Conservation (phyloP, 106 monocot genomes). For the Ottelia alismoides region DNA sequence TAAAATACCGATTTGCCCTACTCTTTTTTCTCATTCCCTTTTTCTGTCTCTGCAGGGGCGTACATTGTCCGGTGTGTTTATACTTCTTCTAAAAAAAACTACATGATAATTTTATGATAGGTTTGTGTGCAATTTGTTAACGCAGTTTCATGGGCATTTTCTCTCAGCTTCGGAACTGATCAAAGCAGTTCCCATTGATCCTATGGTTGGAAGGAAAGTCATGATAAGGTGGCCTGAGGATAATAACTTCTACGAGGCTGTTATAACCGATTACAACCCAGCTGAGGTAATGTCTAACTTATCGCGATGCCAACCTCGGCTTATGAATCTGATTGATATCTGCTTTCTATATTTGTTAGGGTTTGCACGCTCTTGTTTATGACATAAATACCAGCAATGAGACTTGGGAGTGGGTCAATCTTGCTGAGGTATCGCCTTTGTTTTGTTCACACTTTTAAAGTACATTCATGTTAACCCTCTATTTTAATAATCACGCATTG, state of each 20-base stretch:
- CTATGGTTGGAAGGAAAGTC: conserved; percentile 77
- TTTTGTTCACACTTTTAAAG: too few species aligned
- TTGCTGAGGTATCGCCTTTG: conserved; percentile 79
- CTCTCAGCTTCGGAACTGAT: conserved; percentile 21
- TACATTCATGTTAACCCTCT: too few species aligned
- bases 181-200: conserved; percentile 35
- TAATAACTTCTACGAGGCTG: conserved; percentile 93
- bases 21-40: neutral
- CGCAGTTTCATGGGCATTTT: conserved; percentile 19
- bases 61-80: conserved; percentile 21
- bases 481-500: too few species aligned
- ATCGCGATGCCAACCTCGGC: neutral
- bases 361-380: conserved; percentile 80
- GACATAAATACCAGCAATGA: conserved; percentile 70
- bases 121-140: conserved; percentile 27
- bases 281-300: conserved; percentile 38
- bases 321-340: neutral
- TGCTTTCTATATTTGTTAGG: conserved; percentile 29
- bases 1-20: neutral
- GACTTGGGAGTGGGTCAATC: conserved; percentile 93
- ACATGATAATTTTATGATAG: conserved; percentile 19
- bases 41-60: conserved; percentile 33
- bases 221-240: conserved; percentile 90
- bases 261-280: conserved; percentile 80
- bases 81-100: conserved; percentile 16